phyloP scores from a whole-genome alignment of 2,329 filamentous ascomycete species.

The Teratosphaeria destructans region DNA sequence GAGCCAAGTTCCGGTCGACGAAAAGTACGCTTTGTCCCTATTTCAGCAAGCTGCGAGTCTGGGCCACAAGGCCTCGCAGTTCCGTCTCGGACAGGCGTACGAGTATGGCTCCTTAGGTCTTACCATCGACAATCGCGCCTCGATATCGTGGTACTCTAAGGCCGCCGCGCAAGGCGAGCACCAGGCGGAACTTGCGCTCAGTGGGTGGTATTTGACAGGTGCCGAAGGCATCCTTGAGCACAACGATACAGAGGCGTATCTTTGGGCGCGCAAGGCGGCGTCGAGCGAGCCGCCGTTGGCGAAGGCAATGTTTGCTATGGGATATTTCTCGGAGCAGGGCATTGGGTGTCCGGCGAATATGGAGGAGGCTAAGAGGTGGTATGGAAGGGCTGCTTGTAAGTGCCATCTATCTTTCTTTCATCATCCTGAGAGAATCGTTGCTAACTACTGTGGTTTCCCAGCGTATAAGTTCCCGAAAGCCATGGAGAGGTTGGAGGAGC shows the following conservation, averaged over 20 bases:
- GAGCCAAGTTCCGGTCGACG: conserved; percentile 69
- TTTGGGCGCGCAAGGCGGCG: conserved; percentile 93
- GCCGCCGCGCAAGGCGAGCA: conserved; percentile 91
- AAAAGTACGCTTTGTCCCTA: conserved; percentile 67
- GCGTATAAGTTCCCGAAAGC: conserved; percentile 93
- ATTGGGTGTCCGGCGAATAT: conserved; percentile 79
- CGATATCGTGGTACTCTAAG: conserved; percentile 87
- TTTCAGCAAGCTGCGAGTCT: conserved; percentile 79
- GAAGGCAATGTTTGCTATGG: conserved; percentile 97
- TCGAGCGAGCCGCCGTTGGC: conserved; percentile 62
- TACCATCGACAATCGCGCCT: conserved; percentile 69
- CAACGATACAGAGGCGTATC: conserved; percentile 89
- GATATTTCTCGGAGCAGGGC: conserved; percentile 91
- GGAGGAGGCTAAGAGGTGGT: conserved; percentile 96
- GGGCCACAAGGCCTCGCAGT: conserved; percentile 93
- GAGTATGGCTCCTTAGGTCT: conserved; percentile 83
- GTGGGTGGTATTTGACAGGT: conserved; percentile 71
- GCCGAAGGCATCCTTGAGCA: conserved; percentile 78
- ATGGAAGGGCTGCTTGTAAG: conserved; percentile 92
- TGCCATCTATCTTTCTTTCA: conserved; percentile 18
- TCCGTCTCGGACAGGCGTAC: conserved; percentile 73
- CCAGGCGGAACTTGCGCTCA: conserved; percentile 60
- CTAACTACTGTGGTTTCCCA: conserved; percentile 27
- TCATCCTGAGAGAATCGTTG: neutral
- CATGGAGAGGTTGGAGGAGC: conserved; percentile 80